Evolutionary conservation across 2,329 filamentous ascomycete genomes (phyloP).

Genomic region (Alternaria dauci): DNA sequence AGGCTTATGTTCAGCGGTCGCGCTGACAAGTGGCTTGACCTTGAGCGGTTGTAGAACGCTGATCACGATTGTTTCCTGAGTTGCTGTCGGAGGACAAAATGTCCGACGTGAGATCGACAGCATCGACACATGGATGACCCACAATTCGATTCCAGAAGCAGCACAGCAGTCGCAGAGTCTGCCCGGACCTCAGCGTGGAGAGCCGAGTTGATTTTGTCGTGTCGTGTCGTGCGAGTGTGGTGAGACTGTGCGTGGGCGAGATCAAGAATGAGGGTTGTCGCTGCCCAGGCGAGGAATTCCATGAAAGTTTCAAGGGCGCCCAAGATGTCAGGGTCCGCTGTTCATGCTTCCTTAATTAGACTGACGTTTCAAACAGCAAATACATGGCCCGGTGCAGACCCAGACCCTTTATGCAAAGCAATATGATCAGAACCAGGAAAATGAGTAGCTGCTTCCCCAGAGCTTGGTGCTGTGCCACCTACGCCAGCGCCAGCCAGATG

Average conservation of each 20-base stretch:
- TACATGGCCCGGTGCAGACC: background rate
- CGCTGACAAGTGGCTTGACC: background rate
- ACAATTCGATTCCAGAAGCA: background rate
- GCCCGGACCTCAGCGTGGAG: conserved; percentile 1
- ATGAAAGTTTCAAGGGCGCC: background rate
- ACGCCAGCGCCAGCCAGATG: background rate
- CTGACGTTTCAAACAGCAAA: background rate
- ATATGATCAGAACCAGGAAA: background rate
- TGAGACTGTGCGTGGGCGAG: background rate
- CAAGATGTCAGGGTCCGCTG: background rate
- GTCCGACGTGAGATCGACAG: conserved; percentile 8
- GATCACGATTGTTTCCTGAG: background rate
- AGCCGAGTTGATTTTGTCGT: conserved; percentile 1
- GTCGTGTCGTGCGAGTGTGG: background rate
- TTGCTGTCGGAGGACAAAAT: conserved; percentile 2
- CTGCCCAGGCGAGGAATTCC: background rate
- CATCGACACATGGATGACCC: conserved; percentile 3
- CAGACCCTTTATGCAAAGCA: background rate
- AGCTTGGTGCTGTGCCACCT: background rate
- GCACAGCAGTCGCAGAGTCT: background rate
- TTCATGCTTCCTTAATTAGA: conserved; percentile 3
- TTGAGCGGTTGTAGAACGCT: background rate
- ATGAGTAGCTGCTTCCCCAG: background rate
- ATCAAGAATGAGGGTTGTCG: background rate
- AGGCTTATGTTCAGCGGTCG: background rate